Evolutionary conservation across 331 rosid species (phyloP).

Genomic region (Rhamnella rubrinervis): DNA sequence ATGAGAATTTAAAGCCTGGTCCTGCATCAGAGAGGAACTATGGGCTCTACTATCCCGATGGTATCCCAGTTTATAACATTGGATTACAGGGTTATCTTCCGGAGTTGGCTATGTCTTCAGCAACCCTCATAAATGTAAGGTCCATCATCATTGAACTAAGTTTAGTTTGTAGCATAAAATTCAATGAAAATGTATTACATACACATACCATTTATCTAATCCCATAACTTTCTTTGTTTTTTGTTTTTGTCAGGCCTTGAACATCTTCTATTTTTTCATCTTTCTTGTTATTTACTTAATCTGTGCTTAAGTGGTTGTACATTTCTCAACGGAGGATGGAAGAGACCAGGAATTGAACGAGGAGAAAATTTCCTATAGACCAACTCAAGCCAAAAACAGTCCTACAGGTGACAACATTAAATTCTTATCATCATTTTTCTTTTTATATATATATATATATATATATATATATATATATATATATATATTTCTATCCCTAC

Average conservation of each 20-base stretch:
- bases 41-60: constrained; percentile 84
- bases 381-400: constrained; percentile 13
- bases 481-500: not conserved
- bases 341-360: constrained; percentile 14
- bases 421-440: not conserved
- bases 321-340: constrained; percentile 22
- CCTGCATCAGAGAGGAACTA: constrained; percentile 84
- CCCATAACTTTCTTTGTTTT: not conserved
- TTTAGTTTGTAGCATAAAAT: not conserved
- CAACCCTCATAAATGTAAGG: constrained; percentile 48
- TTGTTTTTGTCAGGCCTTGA: constrained; percentile 49
- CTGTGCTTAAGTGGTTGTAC: constrained; percentile 31
- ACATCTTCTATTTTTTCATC: constrained; percentile 41
- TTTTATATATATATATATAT: too few species aligned
- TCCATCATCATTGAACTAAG: too few species aligned
- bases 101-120: constrained; percentile 43
- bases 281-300: constrained; percentile 25
- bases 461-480: too few species aligned
- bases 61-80: constrained; percentile 67
- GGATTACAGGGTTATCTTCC: constrained; percentile 73
- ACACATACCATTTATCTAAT: not conserved
- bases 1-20: constrained; percentile 81
- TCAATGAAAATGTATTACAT: not conserved
- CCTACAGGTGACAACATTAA: constrained; percentile 35
- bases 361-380: not conserved